These are phyloP conservation scores for Phanerochaete sordida DNA, from an alignment of 768 basidiomycete species.

Conservation along the genomic window DNA sequence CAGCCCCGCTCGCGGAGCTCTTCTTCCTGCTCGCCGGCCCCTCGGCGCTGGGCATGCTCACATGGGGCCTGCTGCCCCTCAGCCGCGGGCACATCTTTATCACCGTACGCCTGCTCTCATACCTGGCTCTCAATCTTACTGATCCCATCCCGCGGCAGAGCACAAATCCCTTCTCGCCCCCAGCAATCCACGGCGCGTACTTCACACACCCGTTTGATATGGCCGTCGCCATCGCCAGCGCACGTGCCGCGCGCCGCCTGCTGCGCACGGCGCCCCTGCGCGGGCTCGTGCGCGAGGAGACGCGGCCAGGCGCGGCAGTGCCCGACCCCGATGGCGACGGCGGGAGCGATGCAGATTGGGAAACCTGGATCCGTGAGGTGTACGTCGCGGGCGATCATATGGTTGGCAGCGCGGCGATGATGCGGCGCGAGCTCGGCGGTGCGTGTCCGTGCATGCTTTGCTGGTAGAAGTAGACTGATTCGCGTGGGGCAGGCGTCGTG, in stretches of 20 bases:
- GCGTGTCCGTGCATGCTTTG: background rate
- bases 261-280: slow-evolving; percentile 18
- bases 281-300: slow-evolving; percentile 39
- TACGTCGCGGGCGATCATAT: slow-evolving; percentile 48
- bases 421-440: background rate
- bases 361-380: slow-evolving; percentile 16
- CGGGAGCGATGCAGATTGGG: slow-evolving; percentile 36
- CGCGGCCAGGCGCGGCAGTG: slow-evolving; percentile 42
- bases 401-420: slow-evolving; percentile 34
- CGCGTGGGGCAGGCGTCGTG: slow-evolving; percentile 52
- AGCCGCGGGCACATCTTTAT: slow-evolving; percentile 47
- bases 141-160: slow-evolving; percentile 38
- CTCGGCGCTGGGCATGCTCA: slow-evolving; percentile 38
- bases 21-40: slow-evolving; percentile 14
- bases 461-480: too few species aligned
- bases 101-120: slow-evolving; percentile 28
- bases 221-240: slow-evolving; percentile 45
- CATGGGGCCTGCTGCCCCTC: slow-evolving; percentile 56
- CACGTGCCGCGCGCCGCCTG: slow-evolving; percentile 40
- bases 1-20: background rate
- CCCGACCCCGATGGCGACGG: slow-evolving; percentile 31
- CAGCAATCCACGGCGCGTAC: slow-evolving; percentile 48
- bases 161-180: slow-evolving; percentile 43
- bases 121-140: background rate
- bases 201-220: slow-evolving; percentile 48